Percentiles rank a stretch among this genome's conserved stretches.
Evolutionary conservation across 1,284 basidiomycete species (phyloP).

Genomic region (Ceratobasidium sp.): DNA sequence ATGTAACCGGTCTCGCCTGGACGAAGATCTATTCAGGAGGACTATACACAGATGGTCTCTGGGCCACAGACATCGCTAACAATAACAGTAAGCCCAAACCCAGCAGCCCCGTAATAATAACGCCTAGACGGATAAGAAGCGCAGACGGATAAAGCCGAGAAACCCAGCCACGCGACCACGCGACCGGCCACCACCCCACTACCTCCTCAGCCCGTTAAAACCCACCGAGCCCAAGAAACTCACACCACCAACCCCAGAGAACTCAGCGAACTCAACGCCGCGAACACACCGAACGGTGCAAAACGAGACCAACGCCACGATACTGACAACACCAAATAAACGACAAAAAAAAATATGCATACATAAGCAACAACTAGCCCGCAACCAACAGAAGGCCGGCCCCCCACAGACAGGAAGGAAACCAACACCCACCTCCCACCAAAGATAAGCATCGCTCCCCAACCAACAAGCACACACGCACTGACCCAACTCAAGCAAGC

Average conservation of each 20-base stretch:
- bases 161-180: not conserved
- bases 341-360: no score
- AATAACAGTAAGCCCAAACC: constrained; percentile 4
- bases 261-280: constrained; percentile 1
- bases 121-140: no score
- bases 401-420: not conserved
- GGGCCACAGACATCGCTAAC: constrained; percentile 24
- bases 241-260: no score
- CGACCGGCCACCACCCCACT: not conserved
- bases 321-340: no score
- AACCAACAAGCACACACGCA: not conserved
- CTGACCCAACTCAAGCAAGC: not conserved
- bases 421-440: constrained; percentile 1
- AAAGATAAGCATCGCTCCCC: not conserved
- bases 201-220: not conserved
- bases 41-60: constrained; percentile 4
- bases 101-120: no score
- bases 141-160: constrained; percentile 2
- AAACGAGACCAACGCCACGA: constrained; percentile 5
- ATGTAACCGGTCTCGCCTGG: constrained; percentile 32
- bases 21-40: constrained; percentile 36
- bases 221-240: no score
- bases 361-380: not conserved
- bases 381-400: not conserved
- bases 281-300: not conserved